Conservation (phyloP, 2,329 filamentous ascomycete species). For the Pseudogymnoascus sp. region DNA sequence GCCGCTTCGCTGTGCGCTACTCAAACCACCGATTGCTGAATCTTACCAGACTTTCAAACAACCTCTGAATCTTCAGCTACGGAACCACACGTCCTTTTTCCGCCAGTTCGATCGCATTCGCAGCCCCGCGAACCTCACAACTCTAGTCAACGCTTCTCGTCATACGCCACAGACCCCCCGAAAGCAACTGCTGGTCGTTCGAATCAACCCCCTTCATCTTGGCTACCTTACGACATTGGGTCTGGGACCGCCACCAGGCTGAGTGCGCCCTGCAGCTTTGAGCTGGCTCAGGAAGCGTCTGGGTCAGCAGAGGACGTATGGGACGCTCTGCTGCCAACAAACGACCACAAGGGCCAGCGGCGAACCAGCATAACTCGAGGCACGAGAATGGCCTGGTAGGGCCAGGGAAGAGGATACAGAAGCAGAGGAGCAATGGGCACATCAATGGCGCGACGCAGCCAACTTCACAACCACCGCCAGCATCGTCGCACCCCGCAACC, state of each 20-base stretch:
- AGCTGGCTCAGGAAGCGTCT: slow-evolving; percentile 30
- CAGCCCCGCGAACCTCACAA: neutral
- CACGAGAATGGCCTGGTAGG: slow-evolving; percentile 85
- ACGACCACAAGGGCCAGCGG: slow-evolving; percentile 37
- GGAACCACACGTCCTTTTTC: slow-evolving; percentile 1
- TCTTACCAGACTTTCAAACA: slow-evolving; percentile 6
- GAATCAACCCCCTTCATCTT: neutral
- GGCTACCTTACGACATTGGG: slow-evolving; percentile 7
- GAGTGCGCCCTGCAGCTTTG: slow-evolving; percentile 11
- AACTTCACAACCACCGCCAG: slow-evolving; percentile 28
- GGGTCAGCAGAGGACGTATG: slow-evolving; percentile 31
- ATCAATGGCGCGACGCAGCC: slow-evolving; percentile 42
- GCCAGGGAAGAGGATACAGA: slow-evolving; percentile 54
- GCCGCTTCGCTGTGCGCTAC: slow-evolving; percentile 9
- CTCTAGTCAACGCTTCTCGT: neutral
- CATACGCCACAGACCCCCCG: neutral
- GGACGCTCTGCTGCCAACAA: slow-evolving; percentile 28
- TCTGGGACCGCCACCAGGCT: slow-evolving; percentile 6
- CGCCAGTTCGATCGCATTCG: neutral
- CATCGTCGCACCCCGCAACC: slow-evolving; percentile 33
- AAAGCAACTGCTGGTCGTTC: neutral
- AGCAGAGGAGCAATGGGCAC: slow-evolving; percentile 47
- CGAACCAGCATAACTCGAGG: slow-evolving; percentile 60
- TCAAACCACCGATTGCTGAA: slow-evolving; percentile 1
- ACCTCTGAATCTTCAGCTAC: slow-evolving; percentile 1